Evolutionary conservation across 2,329 filamentous ascomycete species (phyloP).

Genomic region (Chlorencoelia australis): DNA sequence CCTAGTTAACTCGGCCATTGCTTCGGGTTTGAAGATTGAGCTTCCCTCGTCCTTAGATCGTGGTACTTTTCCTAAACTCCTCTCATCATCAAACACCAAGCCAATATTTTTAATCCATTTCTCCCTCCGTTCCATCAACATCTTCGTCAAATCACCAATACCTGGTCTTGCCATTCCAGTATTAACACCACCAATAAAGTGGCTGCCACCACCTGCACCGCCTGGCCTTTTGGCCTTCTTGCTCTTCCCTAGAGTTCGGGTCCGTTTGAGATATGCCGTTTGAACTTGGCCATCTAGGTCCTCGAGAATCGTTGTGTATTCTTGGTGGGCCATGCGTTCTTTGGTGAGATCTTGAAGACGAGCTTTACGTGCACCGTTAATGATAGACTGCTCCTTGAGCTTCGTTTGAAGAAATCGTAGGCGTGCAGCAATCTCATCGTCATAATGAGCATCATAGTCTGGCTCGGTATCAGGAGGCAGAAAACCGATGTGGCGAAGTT

Average conservation of each 20-base stretch:
- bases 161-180: slow-evolving; percentile 60
- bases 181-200: slow-evolving; percentile 46
- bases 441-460: slow-evolving; percentile 81
- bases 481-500: slow-evolving; percentile 84
- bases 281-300: slow-evolving; percentile 94
- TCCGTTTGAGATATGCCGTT: slow-evolving; percentile 90
- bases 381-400: slow-evolving; percentile 70
- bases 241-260: slow-evolving; percentile 84
- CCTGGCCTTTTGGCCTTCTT: slow-evolving; percentile 80
- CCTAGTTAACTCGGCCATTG: slow-evolving; percentile 67
- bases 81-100: slow-evolving; percentile 78
- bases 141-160: slow-evolving; percentile 85
- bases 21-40: slow-evolving; percentile 61
- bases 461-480: slow-evolving; percentile 57
- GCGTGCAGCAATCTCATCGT: slow-evolving; percentile 88
- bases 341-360: slow-evolving; percentile 78
- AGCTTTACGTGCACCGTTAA: slow-evolving; percentile 85
- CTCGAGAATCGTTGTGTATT: slow-evolving; percentile 93
- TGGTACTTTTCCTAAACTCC: slow-evolving; percentile 43
- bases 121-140: slow-evolving; percentile 80
- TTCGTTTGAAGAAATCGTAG: slow-evolving; percentile 76
- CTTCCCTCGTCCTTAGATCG: slow-evolving; percentile 50
- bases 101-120: slow-evolving; percentile 90
- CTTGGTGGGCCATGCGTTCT: slow-evolving; percentile 90
- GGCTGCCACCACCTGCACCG: slow-evolving; percentile 62